These are phyloP conservation scores for Vitis cinerea DNA, from an alignment of 164 flowering plant genomes.

Conservation along the genomic window DNA sequence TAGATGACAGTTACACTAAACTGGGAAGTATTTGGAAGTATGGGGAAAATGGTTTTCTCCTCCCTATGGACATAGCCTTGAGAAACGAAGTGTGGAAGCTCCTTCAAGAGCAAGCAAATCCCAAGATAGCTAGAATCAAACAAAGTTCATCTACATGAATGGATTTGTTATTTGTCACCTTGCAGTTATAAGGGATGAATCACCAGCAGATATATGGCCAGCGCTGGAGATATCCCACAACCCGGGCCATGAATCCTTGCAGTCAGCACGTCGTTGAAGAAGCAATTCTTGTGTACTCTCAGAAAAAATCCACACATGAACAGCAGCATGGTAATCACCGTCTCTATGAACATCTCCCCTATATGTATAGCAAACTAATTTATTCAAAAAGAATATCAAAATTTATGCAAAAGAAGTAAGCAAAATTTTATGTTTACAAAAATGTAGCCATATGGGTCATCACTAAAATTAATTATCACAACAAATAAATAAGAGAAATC, in stretches of 20 bases:
- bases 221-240: slow-evolving; percentile 96
- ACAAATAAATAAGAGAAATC: no score
- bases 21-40: no score
- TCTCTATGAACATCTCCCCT: slow-evolving; percentile 79
- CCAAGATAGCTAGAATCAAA: not conserved
- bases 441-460: no score
- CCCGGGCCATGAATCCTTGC: slow-evolving; percentile 92
- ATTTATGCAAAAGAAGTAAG: no score
- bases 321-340: slow-evolving; percentile 91
- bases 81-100: no score
- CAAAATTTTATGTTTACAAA: no score
- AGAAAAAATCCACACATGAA: slow-evolving; percentile 81
- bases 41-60: no score
- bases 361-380: slow-evolving; percentile 4
- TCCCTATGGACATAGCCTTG: no score
- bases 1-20: no score
- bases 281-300: slow-evolving; percentile 86
- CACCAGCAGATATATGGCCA: slow-evolving; percentile 93
- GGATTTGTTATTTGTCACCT: slow-evolving; percentile 34
- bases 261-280: slow-evolving; percentile 78
- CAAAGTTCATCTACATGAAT: not conserved
- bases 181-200: slow-evolving; percentile 78
- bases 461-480: no score
- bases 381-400: not conserved
- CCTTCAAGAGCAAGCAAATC: no score